Evolutionary conservation across 2,329 filamentous ascomycete genomes (phyloP), one percentile per base, ranked within the genome.

Genomic region (Dichotomopilus funicola): DNA sequence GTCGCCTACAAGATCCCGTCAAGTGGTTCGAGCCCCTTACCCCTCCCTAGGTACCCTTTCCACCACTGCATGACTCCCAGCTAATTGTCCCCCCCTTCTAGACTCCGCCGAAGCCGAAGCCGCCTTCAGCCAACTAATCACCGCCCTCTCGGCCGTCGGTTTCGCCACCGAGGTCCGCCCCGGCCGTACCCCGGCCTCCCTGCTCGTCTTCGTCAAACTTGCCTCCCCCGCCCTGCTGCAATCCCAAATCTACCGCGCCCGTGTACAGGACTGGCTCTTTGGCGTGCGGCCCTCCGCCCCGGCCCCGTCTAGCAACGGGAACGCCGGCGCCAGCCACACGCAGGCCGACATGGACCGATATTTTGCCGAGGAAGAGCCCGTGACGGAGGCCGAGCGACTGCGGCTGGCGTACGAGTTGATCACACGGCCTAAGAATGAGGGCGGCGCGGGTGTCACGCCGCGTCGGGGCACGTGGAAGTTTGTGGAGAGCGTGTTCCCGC

Each of bases 201-300:
- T 97, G 41, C 78, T 97, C 48, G 74, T 97, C 63, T 96, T 96
- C 68, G 80, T 91, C 67, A 88, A 86, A 67, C 82, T 95, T 43
- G 85, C 87, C 38, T 91, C 89, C 27, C 79, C 87, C 59, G 78
- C 84, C 63, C 82, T 91, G 61, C 78, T 99, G 57, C 82, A 81
- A 57, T 83, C 85, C 61, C 89, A 95, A 65, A 81, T 96, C 49
- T 95, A 96, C 71, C 83, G 90, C 61, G 89, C 88, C 54, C 84
- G 94, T 61, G 85, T 96, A 13, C 88, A 91, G 68, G 94, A 97
- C 72, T 99, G 91, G 90, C 82, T 97, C 37, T 87, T 94, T 68
- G 91, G 91, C 51, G 87, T 96, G 53, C 86, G 90, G 60, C 80
- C 88, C 49, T 81, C 83, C 19, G 85, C 90, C 38, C 92, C 92